Base-by-base conservation (phyloP, 2,329 filamentous ascomycete genomes). In the Trichothecium sympodiale region DNA sequence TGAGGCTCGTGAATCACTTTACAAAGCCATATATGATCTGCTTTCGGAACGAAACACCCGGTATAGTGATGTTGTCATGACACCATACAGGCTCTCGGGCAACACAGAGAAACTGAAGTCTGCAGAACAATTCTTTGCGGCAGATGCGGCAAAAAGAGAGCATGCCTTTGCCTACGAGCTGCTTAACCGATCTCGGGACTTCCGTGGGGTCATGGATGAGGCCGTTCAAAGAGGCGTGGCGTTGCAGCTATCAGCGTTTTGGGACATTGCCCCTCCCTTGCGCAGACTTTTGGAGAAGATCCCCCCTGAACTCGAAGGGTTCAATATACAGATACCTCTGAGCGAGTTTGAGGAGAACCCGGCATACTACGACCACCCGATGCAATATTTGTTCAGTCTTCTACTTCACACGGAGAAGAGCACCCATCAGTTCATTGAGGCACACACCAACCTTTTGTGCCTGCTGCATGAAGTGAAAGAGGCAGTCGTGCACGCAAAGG, bases 391-490 rank as follows among this genome's bases (percentile, higher is more conserved):
- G 0, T 91, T 87, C 56, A 82, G 78, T 32, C 64, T 96, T 17
- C 68, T 98, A 8, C 73, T 80, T 5, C 89, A 96, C 50, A 82
- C 87, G 0, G 85, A 93, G 55, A 94, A 91, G 62, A 88, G 82
- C 48, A 89, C 86, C 8, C 93, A 94, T 51, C 91, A 96, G 56
- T 96, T 94, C 59, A 95, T 96, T 50, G 91, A 96, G 63, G 83
- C 79, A 6, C 89, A 96, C 63, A 89, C 78, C 20, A 95, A 95
- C 51, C 65, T 95, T 25, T 68, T 94, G 17, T 96, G 89, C 51
- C 66, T 96, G 27, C 61, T 94, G 38, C 91, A 95, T 50, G 87
- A 95, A 58, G 86, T 94, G 36, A 85, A 86, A 52, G 84, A 83
- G 36, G 80, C 80, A 0, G 77, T 84, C 2, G 80, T 84, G 52